Conservation (phyloP, 257 asterid genomes). For the Salvia miltiorrhiza region DNA sequence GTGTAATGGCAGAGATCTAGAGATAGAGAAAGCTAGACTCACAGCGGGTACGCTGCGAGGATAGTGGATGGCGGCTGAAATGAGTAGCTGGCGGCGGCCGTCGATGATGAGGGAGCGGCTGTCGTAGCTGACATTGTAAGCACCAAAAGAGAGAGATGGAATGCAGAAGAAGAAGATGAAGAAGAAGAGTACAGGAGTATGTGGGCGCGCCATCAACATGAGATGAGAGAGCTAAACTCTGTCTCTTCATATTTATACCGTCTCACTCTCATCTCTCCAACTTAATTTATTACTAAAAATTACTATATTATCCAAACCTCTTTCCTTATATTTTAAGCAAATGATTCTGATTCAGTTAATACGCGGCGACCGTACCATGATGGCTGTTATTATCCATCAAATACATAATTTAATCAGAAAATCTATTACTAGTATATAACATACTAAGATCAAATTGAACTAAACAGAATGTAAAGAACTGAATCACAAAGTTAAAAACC, state of each 20-base stretch:
- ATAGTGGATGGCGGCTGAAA: slow-evolving; percentile 87
- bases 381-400: neutral
- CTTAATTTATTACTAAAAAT: too few relatives aligned
- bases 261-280: too few relatives aligned
- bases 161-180: neutral
- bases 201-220: neutral
- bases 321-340: neutral
- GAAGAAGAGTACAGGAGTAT: neutral
- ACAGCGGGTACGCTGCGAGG: slow-evolving; percentile 98
- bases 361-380: too few relatives aligned
- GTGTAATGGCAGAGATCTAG: neutral
- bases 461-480: neutral
- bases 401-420: neutral
- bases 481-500: neutral
- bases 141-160: slow-evolving; percentile 20
- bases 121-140: slow-evolving; percentile 71
- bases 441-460: too few relatives aligned
- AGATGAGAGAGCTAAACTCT: neutral
- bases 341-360: neutral
- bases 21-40: slow-evolving; percentile 9
- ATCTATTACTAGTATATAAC: too few relatives aligned
- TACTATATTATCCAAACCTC: neutral
- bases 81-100: slow-evolving; percentile 77
- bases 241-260: neutral
- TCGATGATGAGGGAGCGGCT: slow-evolving; percentile 78